Evolutionary conservation across 2,329 filamentous ascomycete species (phyloP), one percentile per base, ranked within the genome.

Genomic region (Aureobasidium sp.): DNA sequence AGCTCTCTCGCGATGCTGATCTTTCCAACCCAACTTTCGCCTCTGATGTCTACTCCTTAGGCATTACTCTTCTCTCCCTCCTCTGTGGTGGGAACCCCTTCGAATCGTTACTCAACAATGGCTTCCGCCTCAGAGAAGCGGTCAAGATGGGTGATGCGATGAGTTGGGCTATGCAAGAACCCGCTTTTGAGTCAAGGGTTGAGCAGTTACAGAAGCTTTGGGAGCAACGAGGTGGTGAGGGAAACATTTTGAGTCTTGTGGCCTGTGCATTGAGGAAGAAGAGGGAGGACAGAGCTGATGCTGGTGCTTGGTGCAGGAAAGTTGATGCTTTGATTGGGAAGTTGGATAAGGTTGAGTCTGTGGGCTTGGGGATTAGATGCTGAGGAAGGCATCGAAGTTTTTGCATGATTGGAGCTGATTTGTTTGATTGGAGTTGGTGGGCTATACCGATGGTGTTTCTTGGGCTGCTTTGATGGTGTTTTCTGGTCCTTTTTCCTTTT

Each of bases 41-140:
- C 0, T 71, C 72, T 3, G 78, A 80, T 60, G 69, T 78, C 21
- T 80, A 77, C 73, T 72, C 74, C 42, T 69, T 79, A 6, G 77
- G 75, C 27, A 73, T 79, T 34, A 77, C 77, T 1, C 68, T 80
- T 9, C 68, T 80, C 5, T 70, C 69, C 16, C 57, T 77, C 4
- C 66, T 78, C n/a, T 68, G 76, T 7, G 77, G 78, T 10, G 66
- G 67, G 5, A 74, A 39, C n/a, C 78, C 78, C 0, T 80, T 75
- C 57, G 67, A 73, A 5, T 72, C 70, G 13, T 72, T 75, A 36
- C 67, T 68, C 55, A 70, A 67, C 9, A 79, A 79, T 62, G 66
- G 73, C 21, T 78, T 76, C 59, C 71, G 75, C 63, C 68, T 76
- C 54, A 65, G 77, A 3, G 77, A 79, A 59, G 75, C 77, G 62